phyloP scores from a whole-genome alignment of 2,329 filamentous ascomycete species.

The Colletotrichum higginsianum region DNA sequence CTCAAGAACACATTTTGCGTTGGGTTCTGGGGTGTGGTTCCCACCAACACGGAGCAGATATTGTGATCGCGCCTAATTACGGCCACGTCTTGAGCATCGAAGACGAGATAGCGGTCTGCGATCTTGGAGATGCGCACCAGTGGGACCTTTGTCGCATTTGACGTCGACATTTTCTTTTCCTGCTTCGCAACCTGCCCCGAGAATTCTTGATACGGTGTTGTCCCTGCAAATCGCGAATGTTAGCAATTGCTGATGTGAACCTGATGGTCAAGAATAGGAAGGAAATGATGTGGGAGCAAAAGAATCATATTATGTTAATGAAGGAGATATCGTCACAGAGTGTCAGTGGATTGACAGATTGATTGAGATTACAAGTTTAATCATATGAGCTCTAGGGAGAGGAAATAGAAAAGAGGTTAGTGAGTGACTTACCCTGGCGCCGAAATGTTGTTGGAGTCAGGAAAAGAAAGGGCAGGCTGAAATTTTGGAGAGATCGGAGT shows the following conservation, averaged over 20 bases:
- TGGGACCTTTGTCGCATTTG: conserved; percentile 46
- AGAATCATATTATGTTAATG: conserved; percentile 52
- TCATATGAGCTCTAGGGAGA: conserved; percentile 55
- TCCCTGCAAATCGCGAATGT: not conserved
- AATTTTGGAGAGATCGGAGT: conserved; percentile 10
- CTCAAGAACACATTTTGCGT: conserved; percentile 96
- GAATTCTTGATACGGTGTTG: conserved; percentile 42
- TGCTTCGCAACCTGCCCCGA: not conserved
- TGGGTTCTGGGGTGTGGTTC: conserved; percentile 90
- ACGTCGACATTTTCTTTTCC: not conserved
- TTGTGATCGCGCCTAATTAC: conserved; percentile 84
- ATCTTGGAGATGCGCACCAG: conserved; percentile 86
- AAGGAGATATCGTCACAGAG: conserved; percentile 58
- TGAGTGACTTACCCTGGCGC: conserved; percentile 42
- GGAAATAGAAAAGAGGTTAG: conserved; percentile 1
- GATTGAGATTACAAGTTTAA: conserved; percentile 59
- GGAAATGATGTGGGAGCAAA: conserved; percentile 1
- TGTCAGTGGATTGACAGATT: conserved; percentile 75
- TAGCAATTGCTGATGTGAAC: conserved; percentile 1
- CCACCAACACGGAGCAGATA: conserved; percentile 88
- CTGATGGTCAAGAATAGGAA: not conserved
- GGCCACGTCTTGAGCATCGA: conserved; percentile 86
- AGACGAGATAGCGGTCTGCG: conserved; percentile 87
- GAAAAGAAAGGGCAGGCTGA: conserved; percentile 42
- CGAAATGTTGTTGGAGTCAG: conserved; percentile 12